Percentiles rank a stretch among this genome's conserved stretches.
These are phyloP conservation scores for Fagus crenata DNA, from an alignment of 306 rosid genomes.

Conservation along the genomic window DNA sequence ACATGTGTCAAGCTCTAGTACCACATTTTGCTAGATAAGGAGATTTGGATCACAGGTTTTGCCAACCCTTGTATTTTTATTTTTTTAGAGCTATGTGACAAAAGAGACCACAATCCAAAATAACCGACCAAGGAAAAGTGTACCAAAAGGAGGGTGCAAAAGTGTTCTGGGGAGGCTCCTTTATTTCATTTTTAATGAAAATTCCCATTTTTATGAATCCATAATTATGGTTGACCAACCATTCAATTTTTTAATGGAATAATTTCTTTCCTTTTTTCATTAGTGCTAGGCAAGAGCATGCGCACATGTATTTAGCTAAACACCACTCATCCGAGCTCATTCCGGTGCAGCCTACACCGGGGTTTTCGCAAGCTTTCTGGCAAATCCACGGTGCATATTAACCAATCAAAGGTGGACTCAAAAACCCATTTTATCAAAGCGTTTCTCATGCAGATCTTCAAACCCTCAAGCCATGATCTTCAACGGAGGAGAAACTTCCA, in stretches of 20 bases:
- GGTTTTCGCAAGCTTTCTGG: not conserved
- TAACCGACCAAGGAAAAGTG: not conserved
- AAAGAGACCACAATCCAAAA: not conserved
- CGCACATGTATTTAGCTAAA: not conserved
- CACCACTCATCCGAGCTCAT: conserved; percentile 59
- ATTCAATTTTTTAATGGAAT: not conserved
- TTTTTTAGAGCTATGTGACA: not conserved
- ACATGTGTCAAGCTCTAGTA: no score
- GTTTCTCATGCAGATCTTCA: conserved; percentile 28
- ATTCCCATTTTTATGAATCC: no score
- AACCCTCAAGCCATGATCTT: conserved; percentile 21
- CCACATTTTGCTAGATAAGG: no score
- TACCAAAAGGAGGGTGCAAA: not conserved
- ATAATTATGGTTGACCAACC: no score
- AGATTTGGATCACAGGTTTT: no score
- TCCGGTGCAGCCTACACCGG: conserved; percentile 57
- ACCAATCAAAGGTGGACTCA: not conserved
- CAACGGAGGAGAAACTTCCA: conserved; percentile 27
- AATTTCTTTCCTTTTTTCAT: not conserved
- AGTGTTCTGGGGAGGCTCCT: not conserved
- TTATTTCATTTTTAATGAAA: not conserved
- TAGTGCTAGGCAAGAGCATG: not conserved
- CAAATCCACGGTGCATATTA: not conserved
- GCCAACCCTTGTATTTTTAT: not conserved
- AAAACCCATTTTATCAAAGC: conserved; percentile 13